These are phyloP conservation scores for Tulasnella sp. DNA, from an alignment of 768 basidiomycete genomes.

Conservation along the genomic window DNA sequence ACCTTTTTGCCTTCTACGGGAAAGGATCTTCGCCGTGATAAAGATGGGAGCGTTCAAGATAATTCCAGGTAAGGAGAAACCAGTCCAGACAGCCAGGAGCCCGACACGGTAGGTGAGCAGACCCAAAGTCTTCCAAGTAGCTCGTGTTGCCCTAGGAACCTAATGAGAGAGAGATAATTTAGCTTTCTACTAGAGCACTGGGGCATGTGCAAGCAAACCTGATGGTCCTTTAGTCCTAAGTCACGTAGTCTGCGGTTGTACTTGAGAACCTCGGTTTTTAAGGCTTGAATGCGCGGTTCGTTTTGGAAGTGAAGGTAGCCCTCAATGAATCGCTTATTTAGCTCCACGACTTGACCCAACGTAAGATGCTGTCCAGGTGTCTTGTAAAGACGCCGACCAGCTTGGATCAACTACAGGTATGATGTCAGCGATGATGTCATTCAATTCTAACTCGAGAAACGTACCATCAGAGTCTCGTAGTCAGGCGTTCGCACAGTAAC, in stretches of 20 bases:
- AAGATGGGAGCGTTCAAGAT: conserved; percentile 91
- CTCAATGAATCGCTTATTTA: conserved; percentile 86
- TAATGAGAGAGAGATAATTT: conserved; percentile 24
- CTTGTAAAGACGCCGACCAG: conserved; percentile 84
- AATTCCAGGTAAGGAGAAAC: conserved; percentile 80
- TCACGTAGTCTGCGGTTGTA: conserved; percentile 85
- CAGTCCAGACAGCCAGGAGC: conserved; percentile 69
- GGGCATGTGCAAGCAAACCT: conserved; percentile 36
- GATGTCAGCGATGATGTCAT: conserved; percentile 6
- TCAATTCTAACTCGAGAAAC: not conserved
- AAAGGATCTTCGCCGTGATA: conserved; percentile 77
- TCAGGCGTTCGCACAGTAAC: conserved; percentile 94
- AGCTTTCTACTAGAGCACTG: not conserved
- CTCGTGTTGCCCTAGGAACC: conserved; percentile 82
- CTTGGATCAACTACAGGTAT: conserved; percentile 73
- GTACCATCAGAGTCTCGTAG: conserved; percentile 94
- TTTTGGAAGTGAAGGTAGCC: conserved; percentile 90
- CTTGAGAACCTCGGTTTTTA: conserved; percentile 69
- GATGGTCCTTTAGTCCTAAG: conserved; percentile 88
- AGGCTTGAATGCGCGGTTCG: conserved; percentile 75
- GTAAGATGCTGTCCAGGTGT: conserved; percentile 90
- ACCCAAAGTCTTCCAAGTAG: conserved; percentile 76
- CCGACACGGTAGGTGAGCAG: conserved; percentile 73
- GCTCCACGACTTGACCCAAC: conserved; percentile 88
- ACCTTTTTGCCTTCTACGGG: conserved; percentile 86